A percentile compares a stretch with the other conserved stretches of the same genome.
These are phyloP conservation scores for Cladosporium sp. DNA, from an alignment of 2,329 filamentous ascomycete species.

Conservation along the genomic window DNA sequence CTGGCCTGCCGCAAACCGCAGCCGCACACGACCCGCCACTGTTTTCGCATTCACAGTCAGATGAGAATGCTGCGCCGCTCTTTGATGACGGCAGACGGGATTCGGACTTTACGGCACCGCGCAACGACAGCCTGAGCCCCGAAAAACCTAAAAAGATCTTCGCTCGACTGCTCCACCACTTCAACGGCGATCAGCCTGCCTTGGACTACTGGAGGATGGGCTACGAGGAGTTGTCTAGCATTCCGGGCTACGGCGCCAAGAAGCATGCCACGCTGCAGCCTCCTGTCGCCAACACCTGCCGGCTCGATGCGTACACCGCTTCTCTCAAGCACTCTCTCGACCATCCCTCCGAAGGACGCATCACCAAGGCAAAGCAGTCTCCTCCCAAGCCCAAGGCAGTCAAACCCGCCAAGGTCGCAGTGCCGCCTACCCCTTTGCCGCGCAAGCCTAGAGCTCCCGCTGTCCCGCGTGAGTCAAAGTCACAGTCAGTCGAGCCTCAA, in stretches of 20 bases:
- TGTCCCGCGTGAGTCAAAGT: conserved; percentile 6
- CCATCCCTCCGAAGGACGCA: conserved; percentile 4
- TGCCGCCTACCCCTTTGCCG: neutral
- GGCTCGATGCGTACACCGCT: conserved; percentile 7
- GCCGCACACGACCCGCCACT: conserved; percentile 13
- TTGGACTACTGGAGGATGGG: neutral
- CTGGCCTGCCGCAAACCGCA: conserved; percentile 9
- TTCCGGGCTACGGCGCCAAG: conserved; percentile 6
- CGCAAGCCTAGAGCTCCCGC: conserved; percentile 3
- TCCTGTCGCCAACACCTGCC: conserved; percentile 1
- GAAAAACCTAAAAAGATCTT: neutral
- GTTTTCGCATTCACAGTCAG: conserved; percentile 13
- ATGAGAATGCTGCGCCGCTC: conserved; percentile 10
- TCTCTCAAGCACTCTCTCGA: conserved; percentile 8
- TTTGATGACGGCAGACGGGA: conserved; percentile 3
- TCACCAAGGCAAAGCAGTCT: conserved; percentile 1
- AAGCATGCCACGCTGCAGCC: conserved; percentile 1
- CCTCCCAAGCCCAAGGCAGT: neutral
- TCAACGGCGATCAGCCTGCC: neutral
- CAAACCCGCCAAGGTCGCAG: conserved; percentile 6
- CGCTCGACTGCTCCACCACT: neutral
- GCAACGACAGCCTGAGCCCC: conserved; percentile 7
- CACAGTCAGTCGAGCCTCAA: conserved; percentile 10
- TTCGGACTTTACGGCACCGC: neutral
- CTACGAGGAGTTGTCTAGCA: neutral